Conservation (phyloP, 2,329 filamentous ascomycete species). For the Colletotrichum cuscutae region DNA sequence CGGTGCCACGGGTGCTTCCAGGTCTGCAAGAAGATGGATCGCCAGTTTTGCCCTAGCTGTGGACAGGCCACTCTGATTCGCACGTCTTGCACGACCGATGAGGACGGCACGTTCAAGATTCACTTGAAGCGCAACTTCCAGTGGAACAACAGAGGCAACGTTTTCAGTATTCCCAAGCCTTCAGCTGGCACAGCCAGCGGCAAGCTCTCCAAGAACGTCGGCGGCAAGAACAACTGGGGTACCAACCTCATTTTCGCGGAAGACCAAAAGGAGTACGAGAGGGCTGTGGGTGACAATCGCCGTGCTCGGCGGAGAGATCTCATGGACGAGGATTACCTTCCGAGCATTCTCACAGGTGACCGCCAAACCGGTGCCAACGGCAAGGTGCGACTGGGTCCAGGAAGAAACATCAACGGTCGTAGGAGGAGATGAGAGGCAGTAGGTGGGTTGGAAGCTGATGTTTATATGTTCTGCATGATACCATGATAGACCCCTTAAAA, state of each 20-base stretch:
- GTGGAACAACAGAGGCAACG: constrained; percentile 93
- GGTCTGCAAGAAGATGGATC: constrained; percentile 82
- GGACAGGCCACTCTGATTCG: constrained; percentile 88
- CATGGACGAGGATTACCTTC: constrained; percentile 96
- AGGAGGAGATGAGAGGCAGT: constrained; percentile 3
- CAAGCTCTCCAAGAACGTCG: constrained; percentile 70
- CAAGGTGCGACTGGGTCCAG: constrained; percentile 83
- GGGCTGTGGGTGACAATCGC: constrained; percentile 70
- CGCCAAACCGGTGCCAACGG: constrained; percentile 67
- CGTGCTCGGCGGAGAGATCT: constrained; percentile 80
- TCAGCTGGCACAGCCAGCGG: constrained; percentile 83
- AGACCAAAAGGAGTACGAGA: constrained; percentile 93
- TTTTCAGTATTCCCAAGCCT: constrained; percentile 93
- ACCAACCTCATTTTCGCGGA: constrained; percentile 85
- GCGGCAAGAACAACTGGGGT: constrained; percentile 89
- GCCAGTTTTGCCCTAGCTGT: constrained; percentile 93
- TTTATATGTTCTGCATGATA: constrained; percentile 35
- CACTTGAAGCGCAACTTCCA: constrained; percentile 96
- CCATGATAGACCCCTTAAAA: constrained; percentile 31
- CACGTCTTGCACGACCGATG: constrained; percentile 85
- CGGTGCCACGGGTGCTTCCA: constrained; percentile 95
- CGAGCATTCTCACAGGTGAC: constrained; percentile 84
- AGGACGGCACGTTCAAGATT: constrained; percentile 82
- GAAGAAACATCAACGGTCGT: constrained; percentile 78
- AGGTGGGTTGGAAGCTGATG: constrained; percentile 2